Conservation (phyloP, 192 early-diverging fungal species). For the Dissophora globulifera region DNA sequence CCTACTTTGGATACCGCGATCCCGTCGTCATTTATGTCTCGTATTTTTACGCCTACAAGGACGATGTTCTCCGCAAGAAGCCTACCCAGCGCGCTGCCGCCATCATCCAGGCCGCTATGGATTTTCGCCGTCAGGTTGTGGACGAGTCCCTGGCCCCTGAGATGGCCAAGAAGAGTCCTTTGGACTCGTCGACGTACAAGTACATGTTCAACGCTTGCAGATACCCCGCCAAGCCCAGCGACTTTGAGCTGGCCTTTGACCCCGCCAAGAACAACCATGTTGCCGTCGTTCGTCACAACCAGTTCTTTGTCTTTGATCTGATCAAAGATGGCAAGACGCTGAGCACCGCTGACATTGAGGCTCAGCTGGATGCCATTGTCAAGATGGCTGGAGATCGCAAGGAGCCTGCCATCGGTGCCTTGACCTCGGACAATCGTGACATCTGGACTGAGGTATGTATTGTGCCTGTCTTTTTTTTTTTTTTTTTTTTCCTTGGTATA, state of each 20-base stretch:
- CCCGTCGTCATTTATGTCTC: slow-evolving; percentile 95
- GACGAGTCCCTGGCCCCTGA: slow-evolving; percentile 77
- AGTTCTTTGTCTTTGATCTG: slow-evolving; percentile 86
- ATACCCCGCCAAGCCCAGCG: slow-evolving; percentile 87
- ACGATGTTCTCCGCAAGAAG: slow-evolving; percentile 82
- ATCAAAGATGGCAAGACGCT: slow-evolving; percentile 81
- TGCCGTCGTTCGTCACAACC: slow-evolving; percentile 88
- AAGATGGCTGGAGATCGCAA: slow-evolving; percentile 70
- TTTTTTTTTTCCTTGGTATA: too few species aligned
- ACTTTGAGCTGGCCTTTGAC: slow-evolving; percentile 79
- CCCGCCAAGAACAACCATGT: slow-evolving; percentile 85
- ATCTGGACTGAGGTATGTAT: slow-evolving; percentile 82
- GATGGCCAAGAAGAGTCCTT: slow-evolving; percentile 75
- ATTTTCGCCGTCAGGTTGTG: slow-evolving; percentile 86
- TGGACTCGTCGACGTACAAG: slow-evolving; percentile 93
- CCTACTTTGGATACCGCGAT: slow-evolving; percentile 96
- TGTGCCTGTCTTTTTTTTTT: neutral
- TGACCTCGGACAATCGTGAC: slow-evolving; percentile 95
- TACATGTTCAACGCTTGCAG: slow-evolving; percentile 98
- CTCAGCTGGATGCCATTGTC: slow-evolving; percentile 53
- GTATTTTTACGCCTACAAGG: slow-evolving; percentile 96
- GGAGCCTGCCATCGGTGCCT: slow-evolving; percentile 81
- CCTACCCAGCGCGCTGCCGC: slow-evolving; percentile 89
- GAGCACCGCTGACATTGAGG: slow-evolving; percentile 86
- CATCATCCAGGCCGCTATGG: slow-evolving; percentile 88